Conservation (phyloP, 1,139 yeast genomes). For the Pichia sp. region DNA sequence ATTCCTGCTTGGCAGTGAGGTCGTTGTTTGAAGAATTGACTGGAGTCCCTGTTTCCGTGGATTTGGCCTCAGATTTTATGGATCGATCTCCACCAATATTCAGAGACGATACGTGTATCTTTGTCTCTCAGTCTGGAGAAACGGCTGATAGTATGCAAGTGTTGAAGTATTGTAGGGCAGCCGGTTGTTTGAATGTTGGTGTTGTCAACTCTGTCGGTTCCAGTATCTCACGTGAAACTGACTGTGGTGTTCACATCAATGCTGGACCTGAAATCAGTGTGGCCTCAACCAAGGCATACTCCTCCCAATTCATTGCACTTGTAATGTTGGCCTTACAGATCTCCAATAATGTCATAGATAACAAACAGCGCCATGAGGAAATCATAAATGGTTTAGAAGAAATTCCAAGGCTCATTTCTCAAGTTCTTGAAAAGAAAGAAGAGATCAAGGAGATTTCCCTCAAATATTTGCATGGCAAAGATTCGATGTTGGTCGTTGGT, state of each 20-base stretch:
- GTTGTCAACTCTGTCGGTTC: conserved; percentile 96
- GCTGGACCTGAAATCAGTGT: conserved; percentile 99
- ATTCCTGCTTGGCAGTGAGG: conserved; percentile 95
- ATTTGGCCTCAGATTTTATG: conserved; percentile 94
- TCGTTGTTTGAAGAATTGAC: conserved; percentile 95
- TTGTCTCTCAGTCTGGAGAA: conserved; percentile 98
- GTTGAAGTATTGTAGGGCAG: conserved; percentile 89
- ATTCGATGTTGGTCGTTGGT: conserved; percentile 85
- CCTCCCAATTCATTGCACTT: conserved; percentile 95
- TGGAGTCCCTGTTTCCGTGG: conserved; percentile 93
- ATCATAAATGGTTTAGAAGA: conserved; percentile 81
- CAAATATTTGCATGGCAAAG: conserved; percentile 67
- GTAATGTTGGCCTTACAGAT: conserved; percentile 95
- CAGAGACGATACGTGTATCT: conserved; percentile 96
- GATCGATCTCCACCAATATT: conserved; percentile 95
- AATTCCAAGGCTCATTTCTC: conserved; percentile 81
- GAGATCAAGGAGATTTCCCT: conserved; percentile 74
- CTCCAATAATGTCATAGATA: conserved; percentile 85
- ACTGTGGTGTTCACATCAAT: conserved; percentile 98
- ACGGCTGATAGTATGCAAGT: conserved; percentile 99
- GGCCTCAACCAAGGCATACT: conserved; percentile 98
- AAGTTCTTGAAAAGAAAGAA: conserved; percentile 68
- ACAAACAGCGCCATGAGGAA: conserved; percentile 68
- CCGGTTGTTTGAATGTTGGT: conserved; percentile 97
- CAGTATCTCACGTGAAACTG: conserved; percentile 91